Percentiles rank a stretch among this genome's conserved stretches.
Conservation (phyloP, 2,329 filamentous ascomycete species). For the Hirsutella rhossiliensis region DNA sequence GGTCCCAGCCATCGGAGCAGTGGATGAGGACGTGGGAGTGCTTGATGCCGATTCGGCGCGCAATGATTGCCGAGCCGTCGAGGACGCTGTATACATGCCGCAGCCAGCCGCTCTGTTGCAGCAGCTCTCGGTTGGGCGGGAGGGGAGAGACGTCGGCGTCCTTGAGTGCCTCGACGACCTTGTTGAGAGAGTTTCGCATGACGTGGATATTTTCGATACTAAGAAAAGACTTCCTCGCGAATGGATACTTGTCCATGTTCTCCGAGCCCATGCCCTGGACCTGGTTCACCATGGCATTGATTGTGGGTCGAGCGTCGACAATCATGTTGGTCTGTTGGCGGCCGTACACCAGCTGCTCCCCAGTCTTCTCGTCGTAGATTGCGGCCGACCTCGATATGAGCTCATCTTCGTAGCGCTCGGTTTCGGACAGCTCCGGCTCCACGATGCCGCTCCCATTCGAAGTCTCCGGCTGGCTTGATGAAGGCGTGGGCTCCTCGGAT, state of each 20-base stretch:
- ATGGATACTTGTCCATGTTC: constrained; percentile 95
- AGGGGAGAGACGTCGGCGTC: constrained; percentile 81
- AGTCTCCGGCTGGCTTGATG: constrained; percentile 39
- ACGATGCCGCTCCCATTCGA: constrained; percentile 16
- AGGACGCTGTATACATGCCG: constrained; percentile 78
- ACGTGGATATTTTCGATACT: constrained; percentile 98
- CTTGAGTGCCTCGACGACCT: constrained; percentile 80
- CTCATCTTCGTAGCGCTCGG: constrained; percentile 58
- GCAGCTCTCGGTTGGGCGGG: constrained; percentile 67
- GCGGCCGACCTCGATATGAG: constrained; percentile 32
- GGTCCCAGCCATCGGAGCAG: constrained; percentile 97
- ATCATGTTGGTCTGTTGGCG: constrained; percentile 91
- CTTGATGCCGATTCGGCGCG: constrained; percentile 76
- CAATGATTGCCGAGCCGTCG: constrained; percentile 74
- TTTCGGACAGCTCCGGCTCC: constrained; percentile 43
- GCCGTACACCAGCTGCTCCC: constrained; percentile 63
- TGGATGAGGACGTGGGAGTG: constrained; percentile 95
- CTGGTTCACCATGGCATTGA: constrained; percentile 93
- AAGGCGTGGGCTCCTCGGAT: constrained; percentile 21
- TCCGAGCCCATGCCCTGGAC: constrained; percentile 87
- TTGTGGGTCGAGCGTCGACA: constrained; percentile 84
- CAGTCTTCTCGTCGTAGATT: constrained; percentile 45
- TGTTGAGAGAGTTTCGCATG: constrained; percentile 84
- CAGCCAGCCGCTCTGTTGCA: constrained; percentile 80
- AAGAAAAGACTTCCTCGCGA: constrained; percentile 80